Evolutionary conservation across 768 basidiomycete species (phyloP).

Genomic region (Boletellus ananiceps): DNA sequence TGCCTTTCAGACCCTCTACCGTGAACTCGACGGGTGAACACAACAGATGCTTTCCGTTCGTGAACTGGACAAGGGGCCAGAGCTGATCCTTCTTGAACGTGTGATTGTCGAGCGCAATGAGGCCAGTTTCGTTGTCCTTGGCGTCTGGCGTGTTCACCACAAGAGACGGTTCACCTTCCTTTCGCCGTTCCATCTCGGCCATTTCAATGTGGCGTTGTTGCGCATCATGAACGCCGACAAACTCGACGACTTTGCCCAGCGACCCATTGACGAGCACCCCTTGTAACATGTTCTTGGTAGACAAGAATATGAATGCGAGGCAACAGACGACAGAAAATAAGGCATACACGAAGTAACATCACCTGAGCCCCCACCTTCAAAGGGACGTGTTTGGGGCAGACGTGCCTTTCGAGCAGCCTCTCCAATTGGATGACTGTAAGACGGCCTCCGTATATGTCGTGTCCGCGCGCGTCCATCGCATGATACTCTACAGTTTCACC

Average conservation of each 20-base stretch:
- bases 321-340: neutral
- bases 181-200: constrained; percentile 24
- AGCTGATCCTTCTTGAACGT: constrained; percentile 13
- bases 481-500: constrained; percentile 33
- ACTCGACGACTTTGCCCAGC: constrained; percentile 66
- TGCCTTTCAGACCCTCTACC: constrained; percentile 32
- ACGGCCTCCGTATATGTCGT: constrained; percentile 33
- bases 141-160: constrained; percentile 1
- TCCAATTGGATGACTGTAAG: constrained; percentile 30
- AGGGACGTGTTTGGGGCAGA: constrained; percentile 43
- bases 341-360: constrained; percentile 50
- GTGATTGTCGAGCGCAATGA: constrained; percentile 16
- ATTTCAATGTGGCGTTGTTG: constrained; percentile 22
- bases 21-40: constrained; percentile 33
- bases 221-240: constrained; percentile 30
- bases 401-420: constrained; percentile 42
- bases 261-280: constrained; percentile 74
- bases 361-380: constrained; percentile 75
- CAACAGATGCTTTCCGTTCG: constrained; percentile 26
- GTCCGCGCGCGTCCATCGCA: constrained; percentile 44
- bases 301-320: neutral
- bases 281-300: constrained; percentile 30
- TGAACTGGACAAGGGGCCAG: constrained; percentile 37
- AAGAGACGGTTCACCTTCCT: constrained; percentile 2
- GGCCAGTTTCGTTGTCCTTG: neutral